Evolutionary conservation across 352 stramenopile genomes (phyloP).

Genomic region (Phytophthora syringae): DNA sequence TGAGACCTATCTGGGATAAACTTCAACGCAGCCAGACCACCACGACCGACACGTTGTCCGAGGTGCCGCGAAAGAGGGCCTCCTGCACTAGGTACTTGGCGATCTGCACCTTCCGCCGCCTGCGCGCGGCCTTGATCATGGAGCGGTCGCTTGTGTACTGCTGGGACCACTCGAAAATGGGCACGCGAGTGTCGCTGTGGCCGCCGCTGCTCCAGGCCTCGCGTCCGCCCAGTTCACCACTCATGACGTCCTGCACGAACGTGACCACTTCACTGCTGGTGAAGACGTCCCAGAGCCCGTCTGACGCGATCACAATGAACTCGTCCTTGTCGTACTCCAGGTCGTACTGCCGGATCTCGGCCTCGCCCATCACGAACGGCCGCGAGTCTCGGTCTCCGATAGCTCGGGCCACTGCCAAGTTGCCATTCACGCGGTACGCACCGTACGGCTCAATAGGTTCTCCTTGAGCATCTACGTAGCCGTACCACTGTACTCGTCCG

Average conservation of each 20-base stretch:
- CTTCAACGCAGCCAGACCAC: conserved; percentile 88
- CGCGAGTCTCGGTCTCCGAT: conserved; percentile 91
- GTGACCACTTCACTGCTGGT: conserved; percentile 90
- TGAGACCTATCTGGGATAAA: no score
- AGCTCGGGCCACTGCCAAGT: conserved; percentile 90
- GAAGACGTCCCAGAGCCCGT: conserved; percentile 96
- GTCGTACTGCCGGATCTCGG: conserved; percentile 81
- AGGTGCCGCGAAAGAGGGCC: conserved; percentile 89
- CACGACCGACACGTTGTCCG: conserved; percentile 92
- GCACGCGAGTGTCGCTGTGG: conserved; percentile 84
- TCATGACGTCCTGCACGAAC: conserved; percentile 92
- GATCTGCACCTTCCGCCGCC: conserved; percentile 90
- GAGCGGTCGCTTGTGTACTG: conserved; percentile 90
- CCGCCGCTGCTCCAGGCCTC: conserved; percentile 83
- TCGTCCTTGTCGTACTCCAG: conserved; percentile 85
- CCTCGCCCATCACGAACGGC: conserved; percentile 85
- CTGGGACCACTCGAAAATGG: conserved; percentile 91
- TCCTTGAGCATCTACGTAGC: conserved; percentile 83
- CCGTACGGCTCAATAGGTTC: conserved; percentile 90
- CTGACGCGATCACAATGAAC: conserved; percentile 94
- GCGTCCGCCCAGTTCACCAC: conserved; percentile 77
- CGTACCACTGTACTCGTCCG: conserved; percentile 91
- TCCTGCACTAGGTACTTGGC: conserved; percentile 93
- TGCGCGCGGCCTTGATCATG: conserved; percentile 91
- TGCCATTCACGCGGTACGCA: conserved; percentile 93